These are phyloP conservation scores for Gomphus bonarii DNA, from an alignment of 1,284 basidiomycete genomes.

Conservation along the genomic window DNA sequence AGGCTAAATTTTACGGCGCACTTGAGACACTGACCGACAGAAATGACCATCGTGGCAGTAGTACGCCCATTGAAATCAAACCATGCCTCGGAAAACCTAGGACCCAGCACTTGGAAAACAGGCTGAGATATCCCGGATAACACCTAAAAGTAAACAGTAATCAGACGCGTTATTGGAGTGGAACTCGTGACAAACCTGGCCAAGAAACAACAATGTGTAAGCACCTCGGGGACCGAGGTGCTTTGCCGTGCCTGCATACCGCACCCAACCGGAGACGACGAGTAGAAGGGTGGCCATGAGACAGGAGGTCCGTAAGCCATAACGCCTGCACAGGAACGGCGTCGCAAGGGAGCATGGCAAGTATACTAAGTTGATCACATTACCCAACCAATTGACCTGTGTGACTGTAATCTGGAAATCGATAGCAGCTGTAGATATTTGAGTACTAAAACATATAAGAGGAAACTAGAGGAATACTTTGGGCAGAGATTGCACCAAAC, in stretches of 20 bases:
- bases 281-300: conserved; percentile 42
- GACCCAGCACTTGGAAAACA: conserved; percentile 56
- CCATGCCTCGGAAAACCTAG: conserved; percentile 70
- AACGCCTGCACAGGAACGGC: conserved; percentile 44
- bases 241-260: conserved; percentile 55
- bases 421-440: conserved; percentile 31
- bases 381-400: conserved; percentile 70
- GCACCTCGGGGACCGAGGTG: conserved; percentile 37
- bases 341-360: conserved; percentile 49
- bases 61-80: conserved; percentile 64
- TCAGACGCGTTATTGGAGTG: not conserved
- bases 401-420: conserved; percentile 55
- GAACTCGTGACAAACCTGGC: conserved; percentile 39
- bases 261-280: conserved; percentile 59
- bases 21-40: conserved; percentile 40
- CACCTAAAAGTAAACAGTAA: conserved; percentile 25
- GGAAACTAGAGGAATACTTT: conserved; percentile 30
- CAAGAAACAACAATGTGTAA: conserved; percentile 56
- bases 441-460: not conserved
- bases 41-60: conserved; percentile 70
- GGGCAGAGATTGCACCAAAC: conserved; percentile 70
- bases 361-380: conserved; percentile 49
- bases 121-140: conserved; percentile 49
- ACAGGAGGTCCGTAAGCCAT: conserved; percentile 48
- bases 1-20: not conserved